These are phyloP conservation scores for Wallacemonas sp. DNA, from an alignment of 208 protist species.

Conservation along the genomic window DNA sequence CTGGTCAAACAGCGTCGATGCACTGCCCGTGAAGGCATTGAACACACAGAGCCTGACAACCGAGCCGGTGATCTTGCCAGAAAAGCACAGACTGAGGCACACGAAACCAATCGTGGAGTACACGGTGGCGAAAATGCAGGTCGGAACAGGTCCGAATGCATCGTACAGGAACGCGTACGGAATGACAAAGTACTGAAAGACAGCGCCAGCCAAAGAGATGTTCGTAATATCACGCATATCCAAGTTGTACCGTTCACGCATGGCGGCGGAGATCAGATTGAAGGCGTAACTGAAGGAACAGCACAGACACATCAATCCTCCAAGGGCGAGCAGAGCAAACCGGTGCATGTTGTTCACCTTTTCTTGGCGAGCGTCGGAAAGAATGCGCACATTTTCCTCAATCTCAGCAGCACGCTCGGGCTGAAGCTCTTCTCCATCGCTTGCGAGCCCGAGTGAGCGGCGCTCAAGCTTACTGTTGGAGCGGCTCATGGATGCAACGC, in stretches of 20 bases:
- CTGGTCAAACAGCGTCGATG: conserved; percentile 28
- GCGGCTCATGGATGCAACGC: too few species aligned
- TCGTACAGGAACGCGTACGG: conserved; percentile 55
- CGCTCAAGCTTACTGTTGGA: not conserved
- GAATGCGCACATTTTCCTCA: conserved; percentile 5
- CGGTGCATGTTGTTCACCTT: conserved; percentile 16
- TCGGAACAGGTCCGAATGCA: conserved; percentile 35
- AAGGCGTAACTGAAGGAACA: conserved; percentile 24
- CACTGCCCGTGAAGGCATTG: conserved; percentile 23
- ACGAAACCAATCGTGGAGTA: conserved; percentile 28
- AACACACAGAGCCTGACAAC: conserved; percentile 19
- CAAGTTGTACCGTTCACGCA: conserved; percentile 31
- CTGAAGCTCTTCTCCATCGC: not conserved
- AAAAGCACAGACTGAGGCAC: conserved; percentile 24
- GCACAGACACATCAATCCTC: conserved; percentile 15
- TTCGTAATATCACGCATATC: conserved; percentile 50
- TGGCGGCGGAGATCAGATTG: conserved; percentile 18
- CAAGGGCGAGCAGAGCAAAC: conserved; percentile 13
- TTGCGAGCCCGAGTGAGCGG: not conserved
- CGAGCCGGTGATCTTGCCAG: conserved; percentile 20
- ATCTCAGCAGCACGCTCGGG: not conserved
- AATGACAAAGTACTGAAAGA: conserved; percentile 37
- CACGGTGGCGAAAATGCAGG: conserved; percentile 28
- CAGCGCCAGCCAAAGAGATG: conserved; percentile 39
- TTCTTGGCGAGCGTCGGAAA: conserved; percentile 11